Conservation (phyloP, 495 filamentous ascomycete species). For the Aspergillus mulundensis region DNA sequence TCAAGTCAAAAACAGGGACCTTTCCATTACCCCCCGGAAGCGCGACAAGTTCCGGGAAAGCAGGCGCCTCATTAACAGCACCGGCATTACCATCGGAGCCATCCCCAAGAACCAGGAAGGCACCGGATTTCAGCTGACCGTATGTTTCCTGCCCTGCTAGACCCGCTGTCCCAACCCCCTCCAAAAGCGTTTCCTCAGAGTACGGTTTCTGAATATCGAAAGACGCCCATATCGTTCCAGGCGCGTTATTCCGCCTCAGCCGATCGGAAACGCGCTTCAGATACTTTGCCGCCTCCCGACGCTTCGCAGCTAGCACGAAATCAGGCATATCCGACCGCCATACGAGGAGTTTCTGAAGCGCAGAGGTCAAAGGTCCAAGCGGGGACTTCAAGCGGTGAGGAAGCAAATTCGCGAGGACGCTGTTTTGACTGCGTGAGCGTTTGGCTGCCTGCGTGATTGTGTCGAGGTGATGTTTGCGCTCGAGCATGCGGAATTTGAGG, state of each 20-base stretch:
- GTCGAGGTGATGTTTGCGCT: constrained; percentile 26
- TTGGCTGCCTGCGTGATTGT: constrained; percentile 11
- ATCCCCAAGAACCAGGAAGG: constrained; percentile 25
- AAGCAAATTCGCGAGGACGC: constrained; percentile 21
- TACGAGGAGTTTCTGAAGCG: constrained; percentile 30
- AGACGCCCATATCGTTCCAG: constrained; percentile 32
- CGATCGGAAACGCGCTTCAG: constrained; percentile 26
- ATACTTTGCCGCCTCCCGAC: constrained; percentile 40
- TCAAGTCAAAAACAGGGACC: constrained; percentile 45
- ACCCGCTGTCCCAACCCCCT: constrained; percentile 23
- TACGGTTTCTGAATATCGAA: constrained; percentile 21
- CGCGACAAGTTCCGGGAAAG: constrained; percentile 23
- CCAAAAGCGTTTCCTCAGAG: constrained; percentile 26
- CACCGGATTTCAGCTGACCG: constrained; percentile 30
- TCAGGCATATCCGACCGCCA: constrained; percentile 71
- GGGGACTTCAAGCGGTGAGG: constrained; percentile 39
- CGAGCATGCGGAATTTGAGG: constrained; percentile 28
- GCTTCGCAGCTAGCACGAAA: constrained; percentile 52
- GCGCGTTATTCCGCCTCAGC: constrained; percentile 18
- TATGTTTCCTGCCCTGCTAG: constrained; percentile 22
- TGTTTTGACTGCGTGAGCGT: constrained; percentile 12
- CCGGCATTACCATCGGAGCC: constrained; percentile 8
- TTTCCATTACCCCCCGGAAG: constrained; percentile 28
- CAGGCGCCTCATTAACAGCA: neutral
- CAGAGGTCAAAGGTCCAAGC: constrained; percentile 23